Evolutionary conservation across 805 yeast genomes (phyloP).

Genomic region (Torulaspora gathmanii): DNA sequence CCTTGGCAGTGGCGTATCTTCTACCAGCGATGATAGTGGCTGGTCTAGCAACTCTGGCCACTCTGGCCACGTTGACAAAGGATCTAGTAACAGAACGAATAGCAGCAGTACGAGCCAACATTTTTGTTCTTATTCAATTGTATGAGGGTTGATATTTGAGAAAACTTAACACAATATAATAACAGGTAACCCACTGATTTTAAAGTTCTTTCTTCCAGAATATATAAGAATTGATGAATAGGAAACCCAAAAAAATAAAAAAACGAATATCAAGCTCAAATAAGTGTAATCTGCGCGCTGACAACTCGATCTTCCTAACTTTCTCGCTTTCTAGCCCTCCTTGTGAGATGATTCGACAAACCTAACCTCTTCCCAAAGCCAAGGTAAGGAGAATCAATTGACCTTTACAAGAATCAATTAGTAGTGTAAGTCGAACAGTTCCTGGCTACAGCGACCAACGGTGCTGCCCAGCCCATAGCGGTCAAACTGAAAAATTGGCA

Average conservation of each 20-base stretch:
- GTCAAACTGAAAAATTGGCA: background rate
- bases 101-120: constrained; percentile 84
- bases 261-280: background rate
- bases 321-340: no score
- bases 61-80: constrained; percentile 41
- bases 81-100: constrained; percentile 80
- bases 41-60: constrained; percentile 59
- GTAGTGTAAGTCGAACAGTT: no score
- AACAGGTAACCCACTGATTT: constrained; percentile 1
- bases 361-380: no score
- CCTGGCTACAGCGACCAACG: background rate
- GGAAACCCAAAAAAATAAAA: constrained; percentile 1
- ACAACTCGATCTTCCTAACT: no score
- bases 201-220: constrained; percentile 5
- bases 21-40: constrained; percentile 59
- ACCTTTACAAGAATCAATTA: no score
- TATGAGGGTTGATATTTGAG: background rate
- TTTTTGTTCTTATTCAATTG: constrained; percentile 30
- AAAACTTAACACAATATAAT: constrained; percentile 1
- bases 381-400: no score
- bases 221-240: constrained; percentile 5
- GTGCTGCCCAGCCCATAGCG: background rate
- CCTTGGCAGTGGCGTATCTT: constrained; percentile 89
- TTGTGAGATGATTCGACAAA: no score
- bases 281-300: background rate